Percentiles rank a stretch among this genome's conserved stretches.
Evolutionary conservation across 805 yeast species (phyloP).

Genomic region (Teunomyces stri): DNA sequence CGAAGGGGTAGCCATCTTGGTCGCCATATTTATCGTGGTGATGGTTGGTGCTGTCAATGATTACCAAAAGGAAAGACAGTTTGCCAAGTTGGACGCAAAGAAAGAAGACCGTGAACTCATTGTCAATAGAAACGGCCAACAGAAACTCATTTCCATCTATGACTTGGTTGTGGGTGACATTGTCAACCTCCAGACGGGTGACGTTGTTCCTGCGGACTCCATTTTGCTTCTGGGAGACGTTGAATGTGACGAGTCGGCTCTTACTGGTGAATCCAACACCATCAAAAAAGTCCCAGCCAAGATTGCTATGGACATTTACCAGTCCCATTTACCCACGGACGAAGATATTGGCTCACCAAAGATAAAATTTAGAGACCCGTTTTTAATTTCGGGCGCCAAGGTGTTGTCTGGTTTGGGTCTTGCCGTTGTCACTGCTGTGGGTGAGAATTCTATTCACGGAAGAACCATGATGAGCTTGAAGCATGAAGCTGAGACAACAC

Average conservation of each 20-base stretch:
- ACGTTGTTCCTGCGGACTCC: constrained; percentile 87
- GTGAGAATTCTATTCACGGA: constrained; percentile 86
- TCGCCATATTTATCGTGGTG: constrained; percentile 88
- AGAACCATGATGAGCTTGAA: constrained; percentile 80
- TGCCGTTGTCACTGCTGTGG: constrained; percentile 88
- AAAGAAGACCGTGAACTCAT: constrained; percentile 80
- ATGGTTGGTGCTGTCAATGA: constrained; percentile 94
- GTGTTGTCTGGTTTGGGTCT: constrained; percentile 82
- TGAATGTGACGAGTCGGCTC: constrained; percentile 87
- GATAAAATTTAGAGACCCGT: constrained; percentile 63
- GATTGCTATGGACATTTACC: constrained; percentile 33
- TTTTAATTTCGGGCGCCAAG: constrained; percentile 88
- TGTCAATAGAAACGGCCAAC: constrained; percentile 71
- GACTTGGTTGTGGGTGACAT: constrained; percentile 87
- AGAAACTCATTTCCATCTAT: constrained; percentile 64
- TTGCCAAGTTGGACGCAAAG: constrained; percentile 80
- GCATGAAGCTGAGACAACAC: constrained; percentile 79
- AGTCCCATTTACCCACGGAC: constrained; percentile 21
- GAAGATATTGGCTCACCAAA: constrained; percentile 42
- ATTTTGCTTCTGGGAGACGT: constrained; percentile 70
- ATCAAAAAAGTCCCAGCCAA: constrained; percentile 64
- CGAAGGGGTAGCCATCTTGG: constrained; percentile 96
- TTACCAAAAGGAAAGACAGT: constrained; percentile 93
- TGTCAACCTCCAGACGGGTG: constrained; percentile 85
- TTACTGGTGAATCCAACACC: constrained; percentile 92